These are phyloP conservation scores for Piromyces finnis DNA, from an alignment of 192 early-diverging fungal species.

Conservation along the genomic window DNA sequence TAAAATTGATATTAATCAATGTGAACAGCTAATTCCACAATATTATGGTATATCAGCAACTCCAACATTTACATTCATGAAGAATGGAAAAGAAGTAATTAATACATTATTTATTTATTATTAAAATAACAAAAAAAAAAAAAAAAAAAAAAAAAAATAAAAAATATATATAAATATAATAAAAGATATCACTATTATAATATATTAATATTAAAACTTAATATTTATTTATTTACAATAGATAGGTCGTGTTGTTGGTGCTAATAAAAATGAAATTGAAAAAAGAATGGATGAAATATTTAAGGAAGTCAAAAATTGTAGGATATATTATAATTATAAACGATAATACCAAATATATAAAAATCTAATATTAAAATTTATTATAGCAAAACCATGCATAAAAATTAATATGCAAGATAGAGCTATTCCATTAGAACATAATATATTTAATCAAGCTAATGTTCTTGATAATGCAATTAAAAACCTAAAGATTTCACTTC, in stretches of 20 bases:
- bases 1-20: slow-evolving; percentile 33
- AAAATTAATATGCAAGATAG: background rate
- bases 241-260: background rate
- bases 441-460: background rate
- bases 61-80: slow-evolving; percentile 55
- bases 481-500: background rate
- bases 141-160: too few species aligned
- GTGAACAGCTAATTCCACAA: slow-evolving; percentile 24
- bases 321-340: background rate
- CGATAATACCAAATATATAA: background rate
- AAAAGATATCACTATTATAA: too few species aligned
- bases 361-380: too few species aligned
- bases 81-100: slow-evolving; percentile 24
- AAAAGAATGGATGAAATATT: background rate
- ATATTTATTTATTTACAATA: background rate
- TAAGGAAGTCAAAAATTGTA: background rate
- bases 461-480: background rate
- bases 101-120: too few species aligned
- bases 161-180: too few species aligned
- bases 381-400: background rate
- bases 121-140: too few species aligned
- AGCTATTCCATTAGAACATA: background rate
- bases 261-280: background rate
- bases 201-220: too few species aligned
- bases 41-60: slow-evolving; percentile 37